Base-by-base conservation (phyloP, 2,329 filamentous ascomycete genomes). In the Diaporthe capsici region DNA sequence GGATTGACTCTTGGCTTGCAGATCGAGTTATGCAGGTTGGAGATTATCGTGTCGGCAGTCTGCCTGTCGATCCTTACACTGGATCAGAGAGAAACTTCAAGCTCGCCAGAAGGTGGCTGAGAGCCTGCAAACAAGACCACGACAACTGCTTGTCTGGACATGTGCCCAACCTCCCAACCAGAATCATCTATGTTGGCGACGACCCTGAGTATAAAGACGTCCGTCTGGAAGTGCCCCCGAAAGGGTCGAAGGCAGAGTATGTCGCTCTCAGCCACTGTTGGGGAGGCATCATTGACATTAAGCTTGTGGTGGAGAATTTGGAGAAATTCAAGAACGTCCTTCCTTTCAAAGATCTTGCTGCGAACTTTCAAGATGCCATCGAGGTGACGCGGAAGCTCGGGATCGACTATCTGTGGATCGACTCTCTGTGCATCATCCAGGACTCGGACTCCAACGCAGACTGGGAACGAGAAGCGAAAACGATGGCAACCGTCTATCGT, bases 251-350 rank as follows among this genome's bases (percentile, higher is more conserved):
- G 8, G 53, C 17, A 22, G 39, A 74, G n/a, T 68, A 74, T 49
- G 61, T 68, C 28, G 72, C 61, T 34, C 49, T 74, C 0, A 74
- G 49, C 31, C 72, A 74, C 51, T 58, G 72, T 51, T 74, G 72
- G 61, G 72, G 60, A 5, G 72, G 72, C 20, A 17, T 6, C 1
- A 58, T 67, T 22, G 20, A 9, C 15, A 22, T 31, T 8, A 28
- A 25, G n/a, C 60, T 60, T n/a, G 51, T 20, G 22, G 17, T 25
- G 31, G 10, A 10, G 7, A 74, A 22, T 13, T 8, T 70, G 4
- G 49, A 67, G 17, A 2, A 5, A 3, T 60, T 57, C 25, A 58
- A 25, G 2, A 4, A 6, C 13, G 4, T 5, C 5, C 37, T 73
- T 20, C 60, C 58, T 1, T 73, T 51, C 3, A 3, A 39, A 4